Evolutionary conservation across 2,329 filamentous ascomycete genomes (phyloP), one percentile per base, ranked within the genome.

Genomic region (Cladosporium austrohemisphaericum): DNA sequence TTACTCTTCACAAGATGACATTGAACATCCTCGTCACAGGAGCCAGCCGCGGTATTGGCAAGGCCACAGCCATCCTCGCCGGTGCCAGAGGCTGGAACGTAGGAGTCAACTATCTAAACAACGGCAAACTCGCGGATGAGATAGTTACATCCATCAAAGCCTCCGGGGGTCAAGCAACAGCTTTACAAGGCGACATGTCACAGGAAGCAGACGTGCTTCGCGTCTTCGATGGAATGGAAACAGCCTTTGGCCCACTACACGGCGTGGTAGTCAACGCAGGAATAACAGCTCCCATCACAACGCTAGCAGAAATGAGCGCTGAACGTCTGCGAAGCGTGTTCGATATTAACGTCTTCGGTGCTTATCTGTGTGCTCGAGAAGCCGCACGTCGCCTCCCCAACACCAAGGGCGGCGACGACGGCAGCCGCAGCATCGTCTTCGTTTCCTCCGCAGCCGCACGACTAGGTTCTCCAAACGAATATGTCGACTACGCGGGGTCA

Each of bases 181-280:
- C 46, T 1, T 19, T 60, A 9, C 53, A 57, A 35, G 57, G 52
- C 19, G 55, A 60, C 35, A 54, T 60, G 31, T 52, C 57, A 3
- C 31, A 52, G n/a, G 60, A 62, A 44, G 22, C 32, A 8, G 57
- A 62, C 26, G 56, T 63, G 2, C 11, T 53, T 5, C 23, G 51
- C 13, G 46, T 62, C 37, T 63, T 61, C 46, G 52, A 60, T 36
- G 43, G 36, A 9, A 53, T 61, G 52, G 54, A 60, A 29, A 36
- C 43, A 11, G 19, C 33, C 13, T 60, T 56, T 14, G 59, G 59
- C 10, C 40, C 51, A 2, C 40, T 59, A 13, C 47, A 57, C 38
- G 60, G 58, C 16, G 52, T 61, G 5, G 60, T 63, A 4, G 55
- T 63, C 45, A 63, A 63, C 44, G 60, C 60, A 6, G 58, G 59